Evolutionary conservation across 208 protist species (phyloP).

Genomic region (Phytomonas francai): DNA sequence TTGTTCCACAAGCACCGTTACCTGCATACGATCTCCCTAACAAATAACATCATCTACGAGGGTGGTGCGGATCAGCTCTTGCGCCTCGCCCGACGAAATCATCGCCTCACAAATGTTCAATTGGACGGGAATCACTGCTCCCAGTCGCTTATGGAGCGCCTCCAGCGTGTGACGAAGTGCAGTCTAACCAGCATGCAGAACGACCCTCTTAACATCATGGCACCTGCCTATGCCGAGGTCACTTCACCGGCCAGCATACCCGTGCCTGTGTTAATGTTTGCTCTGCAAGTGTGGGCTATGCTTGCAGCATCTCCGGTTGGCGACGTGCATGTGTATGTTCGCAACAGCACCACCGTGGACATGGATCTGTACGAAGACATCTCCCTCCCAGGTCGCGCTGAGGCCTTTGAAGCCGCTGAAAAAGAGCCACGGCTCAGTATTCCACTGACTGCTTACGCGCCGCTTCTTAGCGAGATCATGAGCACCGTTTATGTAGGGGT

Average conservation of each 20-base stretch:
- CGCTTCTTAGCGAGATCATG: slow-evolving; percentile 73
- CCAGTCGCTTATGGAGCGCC: background rate
- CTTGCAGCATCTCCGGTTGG: slow-evolving; percentile 48
- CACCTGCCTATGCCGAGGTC: slow-evolving; percentile 43
- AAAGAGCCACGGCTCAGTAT: slow-evolving; percentile 31
- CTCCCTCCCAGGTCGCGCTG: slow-evolving; percentile 15
- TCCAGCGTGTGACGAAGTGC: background rate
- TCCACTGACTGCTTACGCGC: slow-evolving; percentile 50
- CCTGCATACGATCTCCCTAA: slow-evolving; percentile 37
- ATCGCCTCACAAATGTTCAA: slow-evolving; percentile 29
- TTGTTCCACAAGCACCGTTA: slow-evolving; percentile 61
- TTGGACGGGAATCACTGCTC: slow-evolving; percentile 51
- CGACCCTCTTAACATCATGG: slow-evolving; percentile 66
- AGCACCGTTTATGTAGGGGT: slow-evolving; percentile 67
- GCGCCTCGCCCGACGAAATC: slow-evolving; percentile 61
- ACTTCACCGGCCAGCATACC: slow-evolving; percentile 39
- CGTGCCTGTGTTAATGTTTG: slow-evolving; percentile 31
- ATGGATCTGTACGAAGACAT: slow-evolving; percentile 27
- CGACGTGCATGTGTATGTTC: slow-evolving; percentile 55
- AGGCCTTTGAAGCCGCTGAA: slow-evolving; percentile 21
- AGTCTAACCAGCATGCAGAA: slow-evolving; percentile 29
- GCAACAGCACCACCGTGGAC: slow-evolving; percentile 44
- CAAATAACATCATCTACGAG: slow-evolving; percentile 64
- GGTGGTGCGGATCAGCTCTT: slow-evolving; percentile 64
- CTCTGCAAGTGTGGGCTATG: slow-evolving; percentile 72